Base-by-base conservation (phyloP, 2,329 filamentous ascomycete genomes). In the Hirsutella thompsonii region DNA sequence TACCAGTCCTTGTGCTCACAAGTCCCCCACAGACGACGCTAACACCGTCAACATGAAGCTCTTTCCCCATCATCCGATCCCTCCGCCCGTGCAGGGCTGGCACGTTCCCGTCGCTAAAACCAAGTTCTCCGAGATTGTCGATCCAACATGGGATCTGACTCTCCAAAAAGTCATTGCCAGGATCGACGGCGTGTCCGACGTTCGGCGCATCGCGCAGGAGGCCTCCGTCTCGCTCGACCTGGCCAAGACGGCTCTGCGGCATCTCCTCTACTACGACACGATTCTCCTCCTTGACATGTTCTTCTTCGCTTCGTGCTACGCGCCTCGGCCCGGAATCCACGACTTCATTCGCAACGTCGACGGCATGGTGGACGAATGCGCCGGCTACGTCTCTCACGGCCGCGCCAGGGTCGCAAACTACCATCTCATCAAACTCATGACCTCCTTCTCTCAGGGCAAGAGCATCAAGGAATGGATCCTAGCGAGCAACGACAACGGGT, bases 31-130 rank as follows among this genome's bases (percentile, higher is more conserved):
- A 88, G 88, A 94, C 59, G 87, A 94, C 50, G 80, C 87, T 45
- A 95, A 94, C 59, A 94, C 87, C 0, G 80, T 95, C 61, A 94
- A 95, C 62, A 85, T 95, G 72, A 95, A 95, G 63, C 76, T 95
- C 38, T 95, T 95, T 59, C 88, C 87, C 0, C 79, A 85, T 37
- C 83, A 90, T 52, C 70, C 79, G 1, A 76, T 79, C 14, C 89
- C 89, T 2, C 79, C 86, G 0, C 71, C 79, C 3, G 81, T 96
- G 42, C 80, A 82, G 52, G 77, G 83, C 37, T 94, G 86, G 81
- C 87, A 96, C 55, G 92, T 98, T 2, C 92, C 92, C 4, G 76
- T 98, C 19, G 70, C 70, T 51, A 81, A 80, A 58, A 77, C 77
- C 55, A 79, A 79, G 49, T 74, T 81, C 45, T 56, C 66, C 47